These are phyloP conservation scores for Fusarium tupiense DNA, from an alignment of 2,329 filamentous ascomycete genomes.

Conservation along the genomic window DNA sequence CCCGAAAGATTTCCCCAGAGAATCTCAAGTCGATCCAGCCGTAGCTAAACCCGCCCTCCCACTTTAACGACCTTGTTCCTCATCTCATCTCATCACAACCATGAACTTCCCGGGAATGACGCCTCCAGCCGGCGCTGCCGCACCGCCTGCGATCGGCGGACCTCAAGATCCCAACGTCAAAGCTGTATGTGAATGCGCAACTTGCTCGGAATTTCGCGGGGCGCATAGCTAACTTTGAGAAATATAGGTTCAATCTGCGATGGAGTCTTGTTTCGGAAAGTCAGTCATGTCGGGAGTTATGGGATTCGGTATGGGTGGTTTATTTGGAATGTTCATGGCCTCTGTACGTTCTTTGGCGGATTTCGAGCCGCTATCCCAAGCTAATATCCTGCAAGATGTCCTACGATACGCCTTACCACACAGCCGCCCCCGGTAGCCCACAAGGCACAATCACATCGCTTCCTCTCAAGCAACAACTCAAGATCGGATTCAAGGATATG, in stretches of 20 bases:
- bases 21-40: conserved; percentile 22
- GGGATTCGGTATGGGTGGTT: conserved; percentile 91
- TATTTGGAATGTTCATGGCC: conserved; percentile 98
- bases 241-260: conserved; percentile 78
- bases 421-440: conserved; percentile 51
- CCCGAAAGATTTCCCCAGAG: conserved; percentile 38
- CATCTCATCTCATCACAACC: conserved; percentile 5
- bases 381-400: conserved; percentile 75
- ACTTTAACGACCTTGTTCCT: background rate
- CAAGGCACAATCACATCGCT: conserved; percentile 65
- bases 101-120: conserved; percentile 55
- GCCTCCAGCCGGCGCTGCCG: conserved; percentile 37
- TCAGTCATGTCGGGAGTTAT: conserved; percentile 89
- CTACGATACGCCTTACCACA: conserved; percentile 91
- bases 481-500: conserved; percentile 93
- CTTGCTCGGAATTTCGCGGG: background rate
- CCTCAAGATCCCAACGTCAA: conserved; percentile 64
- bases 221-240: conserved; percentile 8
- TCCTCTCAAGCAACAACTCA: conserved; percentile 85
- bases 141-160: conserved; percentile 42
- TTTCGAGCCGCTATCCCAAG: background rate
- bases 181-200: conserved; percentile 50
- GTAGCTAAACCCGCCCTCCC: conserved; percentile 30
- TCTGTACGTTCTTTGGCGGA: conserved; percentile 69
- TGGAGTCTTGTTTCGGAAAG: conserved; percentile 94